Percentiles rank a stretch among this genome's conserved stretches.
phyloP scores from a whole-genome alignment of 116 monocot species.

The Zostera marina region DNA sequence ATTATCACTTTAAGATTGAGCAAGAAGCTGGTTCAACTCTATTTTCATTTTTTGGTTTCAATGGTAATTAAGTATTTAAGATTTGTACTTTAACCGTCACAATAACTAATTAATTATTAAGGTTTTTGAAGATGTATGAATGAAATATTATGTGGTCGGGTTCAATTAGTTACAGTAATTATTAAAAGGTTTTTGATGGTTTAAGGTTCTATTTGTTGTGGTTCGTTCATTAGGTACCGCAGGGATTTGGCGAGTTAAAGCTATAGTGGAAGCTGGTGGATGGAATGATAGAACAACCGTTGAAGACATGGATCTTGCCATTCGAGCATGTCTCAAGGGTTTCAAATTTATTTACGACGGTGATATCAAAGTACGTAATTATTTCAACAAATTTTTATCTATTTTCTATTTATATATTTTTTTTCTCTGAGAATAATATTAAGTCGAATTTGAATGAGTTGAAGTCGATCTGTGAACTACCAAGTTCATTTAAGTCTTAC shows the following conservation, averaged over 20 bases:
- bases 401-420: too few relatives aligned
- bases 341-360: slow-evolving; percentile 40
- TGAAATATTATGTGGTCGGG: too few relatives aligned
- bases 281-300: slow-evolving; percentile 34
- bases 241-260: slow-evolving; percentile 45
- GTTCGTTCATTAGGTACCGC: slow-evolving; percentile 2
- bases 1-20: slow-evolving; percentile 26
- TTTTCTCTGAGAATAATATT: too few relatives aligned
- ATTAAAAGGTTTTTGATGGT: too few relatives aligned
- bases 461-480: slow-evolving; percentile 66
- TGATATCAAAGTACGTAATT: slow-evolving; percentile 6
- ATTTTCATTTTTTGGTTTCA: slow-evolving; percentile 20
- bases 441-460: too few relatives aligned
- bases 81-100: too few relatives aligned
- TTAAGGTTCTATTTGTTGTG: too few relatives aligned
- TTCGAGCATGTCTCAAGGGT: slow-evolving; percentile 25
- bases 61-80: not conserved
- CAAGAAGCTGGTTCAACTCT: slow-evolving; percentile 15
- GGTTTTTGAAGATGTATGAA: too few relatives aligned
- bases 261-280: slow-evolving; percentile 32
- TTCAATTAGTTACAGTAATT: too few relatives aligned
- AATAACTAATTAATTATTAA: too few relatives aligned
- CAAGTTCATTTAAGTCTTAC: slow-evolving; percentile 60
- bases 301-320: slow-evolving; percentile 51
- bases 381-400: too few relatives aligned